Base-by-base conservation (phyloP, 345 rosid genomes). In the Anacardium occidentale region DNA sequence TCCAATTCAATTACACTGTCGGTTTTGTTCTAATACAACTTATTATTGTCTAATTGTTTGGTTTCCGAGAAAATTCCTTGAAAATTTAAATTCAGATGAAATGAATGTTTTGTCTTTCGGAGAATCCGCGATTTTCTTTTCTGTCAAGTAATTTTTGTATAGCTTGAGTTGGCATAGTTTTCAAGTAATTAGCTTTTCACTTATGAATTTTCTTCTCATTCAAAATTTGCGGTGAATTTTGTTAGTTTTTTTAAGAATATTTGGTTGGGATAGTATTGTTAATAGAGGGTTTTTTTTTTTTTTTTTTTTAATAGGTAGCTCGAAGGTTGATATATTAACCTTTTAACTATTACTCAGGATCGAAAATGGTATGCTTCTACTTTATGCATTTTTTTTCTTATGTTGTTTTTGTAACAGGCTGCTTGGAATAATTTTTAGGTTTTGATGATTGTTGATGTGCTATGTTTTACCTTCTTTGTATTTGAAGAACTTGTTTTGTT, bases 321-420 rank as follows among this genome's bases (percentile, higher is more conserved):
- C 42, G 76, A 32, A 68, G 77, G 50, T 66, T 13, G 24, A 40
- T 2, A 3, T 71, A 68, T 56, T 54, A 21, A 55, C 45, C 11
- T 45, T 54, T 68, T 54, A 58, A 55, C 55, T 37, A 17, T 65
- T 71, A 45, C 21, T 42, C 60, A 44, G 76, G 55, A 32, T 42
- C n/a, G 56, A 83, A 76, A n/a, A 83, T 83, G 86, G 86, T 83
- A 61, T 42, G 56, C 42, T 37, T 37, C 42, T 37, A 37, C 5
- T 37, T 37, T 37, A 37, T 37, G 50, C 11, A 37, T 3, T 62
- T 62, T 62, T 10, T 15, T 2, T 10, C 32, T 56, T 18, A 20
- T 2, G 42, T 53, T 53, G 32, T 22, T 21, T 3, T 51, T 53
- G 54, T 45, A 45, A 47, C 0, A 15, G 34, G 32, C 15, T 53